These are phyloP conservation scores for Rhipidocladum racemiflorum DNA, from an alignment of 176 grass and related monocot species.

Conservation along the genomic window DNA sequence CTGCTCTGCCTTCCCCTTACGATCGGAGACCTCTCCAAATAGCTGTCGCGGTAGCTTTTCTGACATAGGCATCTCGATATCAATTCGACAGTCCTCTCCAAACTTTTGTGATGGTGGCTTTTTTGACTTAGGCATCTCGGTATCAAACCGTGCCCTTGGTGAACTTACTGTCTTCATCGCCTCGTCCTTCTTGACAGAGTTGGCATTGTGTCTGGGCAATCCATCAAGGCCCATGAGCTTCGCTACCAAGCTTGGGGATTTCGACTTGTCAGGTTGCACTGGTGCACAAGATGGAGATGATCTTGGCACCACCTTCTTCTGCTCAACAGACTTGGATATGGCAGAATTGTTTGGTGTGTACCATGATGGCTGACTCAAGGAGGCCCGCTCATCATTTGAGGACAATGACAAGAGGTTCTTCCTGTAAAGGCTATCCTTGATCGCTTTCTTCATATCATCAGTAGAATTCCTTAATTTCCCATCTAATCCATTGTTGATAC, in stretches of 20 bases:
- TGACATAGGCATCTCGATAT: neutral
- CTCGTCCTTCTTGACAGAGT: conserved; percentile 39
- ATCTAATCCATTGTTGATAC: conserved; percentile 14
- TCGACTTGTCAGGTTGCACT: conserved; percentile 38
- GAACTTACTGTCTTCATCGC: conserved; percentile 41
- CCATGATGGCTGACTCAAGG: conserved; percentile 41
- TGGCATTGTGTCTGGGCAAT: conserved; percentile 32
- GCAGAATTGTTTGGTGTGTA: conserved; percentile 27
- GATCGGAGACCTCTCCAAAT: neutral
- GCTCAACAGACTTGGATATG: conserved; percentile 26
- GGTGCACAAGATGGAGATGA: conserved; percentile 21
- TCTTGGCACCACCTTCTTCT: conserved; percentile 16
- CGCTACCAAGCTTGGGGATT: conserved; percentile 60
- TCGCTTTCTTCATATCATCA: conserved; percentile 54
- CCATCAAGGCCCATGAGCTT: conserved; percentile 92
- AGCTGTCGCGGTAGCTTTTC: neutral
- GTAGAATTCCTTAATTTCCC: conserved; percentile 28
- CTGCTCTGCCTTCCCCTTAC: conserved; percentile 29
- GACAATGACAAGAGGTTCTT: conserved; percentile 39
- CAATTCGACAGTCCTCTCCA: conserved; percentile 12
- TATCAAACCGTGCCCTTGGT: conserved; percentile 59
- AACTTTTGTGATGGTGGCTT: neutral
- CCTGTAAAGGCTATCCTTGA: conserved; percentile 59
- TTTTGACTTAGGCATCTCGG: conserved; percentile 71
- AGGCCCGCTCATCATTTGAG: conserved; percentile 45